Base-by-base conservation (phyloP, 148 eudicot species). In the Heliamphora exappendiculata region DNA sequence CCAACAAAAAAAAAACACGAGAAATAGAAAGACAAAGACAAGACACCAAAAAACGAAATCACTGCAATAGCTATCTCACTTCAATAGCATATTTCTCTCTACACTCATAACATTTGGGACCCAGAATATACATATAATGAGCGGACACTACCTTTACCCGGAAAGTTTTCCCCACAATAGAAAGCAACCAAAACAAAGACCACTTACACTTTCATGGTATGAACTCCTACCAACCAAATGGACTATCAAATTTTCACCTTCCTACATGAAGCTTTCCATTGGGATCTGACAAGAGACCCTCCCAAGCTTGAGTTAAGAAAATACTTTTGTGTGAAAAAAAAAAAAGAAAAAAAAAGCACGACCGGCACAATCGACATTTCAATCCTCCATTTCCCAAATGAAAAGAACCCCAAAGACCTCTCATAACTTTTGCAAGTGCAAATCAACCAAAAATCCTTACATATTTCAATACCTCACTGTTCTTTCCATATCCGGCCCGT, bases 401-500 rank as follows among this genome's bases (percentile, higher is more conserved):
- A 5, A 66, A 17, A 19, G 12, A 1, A 9, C 28, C 14, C 24
- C 13, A 24, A 24, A 14, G 33, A 2, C 10, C 64, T 6, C 39
- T 19, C 14, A 19, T 7, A 19, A 12, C 8, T 33, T 14, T 29
- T 28, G 28, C 1, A 14, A 16, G 8, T 29, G 20, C 9, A 7
- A 26, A 62, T 17, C 4, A 14, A 29, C 3, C 34, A 5, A 19
- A 19, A 22, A 3, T 39, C 33, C 57, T 20, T 22, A 26, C 17
- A 37, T 70, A 41, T 58, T 33, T 12, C 50, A 72, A 45, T 45
- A 31, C 17, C 7, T 54, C 58, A 69, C 65, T 86, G 79, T 36
- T 78, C 86, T 78, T 81, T 87, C 90, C 88, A 83, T 76, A 87
- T 85, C 7, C 82, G 76, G 12, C 90, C 90, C 0, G 80, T 85